Percentiles rank a stretch among this genome's conserved stretches.
These are phyloP conservation scores for Lentinula raphanica DNA, from an alignment of 768 basidiomycete genomes.

Conservation along the genomic window DNA sequence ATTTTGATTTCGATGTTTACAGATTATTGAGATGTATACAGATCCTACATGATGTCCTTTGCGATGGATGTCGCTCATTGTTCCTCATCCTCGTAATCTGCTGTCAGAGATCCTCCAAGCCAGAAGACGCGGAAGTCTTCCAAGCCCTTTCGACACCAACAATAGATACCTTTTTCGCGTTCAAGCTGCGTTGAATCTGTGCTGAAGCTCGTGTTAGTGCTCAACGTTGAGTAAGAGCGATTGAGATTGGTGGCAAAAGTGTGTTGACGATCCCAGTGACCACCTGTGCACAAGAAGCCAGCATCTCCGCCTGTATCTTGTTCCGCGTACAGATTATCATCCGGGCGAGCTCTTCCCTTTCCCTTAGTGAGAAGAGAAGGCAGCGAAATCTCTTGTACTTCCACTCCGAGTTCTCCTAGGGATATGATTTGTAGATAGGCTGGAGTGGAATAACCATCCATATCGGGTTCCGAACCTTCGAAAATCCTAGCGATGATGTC, in stretches of 20 bases:
- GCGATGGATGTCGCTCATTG: conserved; percentile 2
- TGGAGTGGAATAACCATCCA: conserved; percentile 17
- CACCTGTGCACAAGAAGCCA: conserved; percentile 50
- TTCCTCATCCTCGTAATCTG: conserved; percentile 25
- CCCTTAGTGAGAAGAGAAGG: conserved; percentile 51
- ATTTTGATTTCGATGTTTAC: too few species aligned
- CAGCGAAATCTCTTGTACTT: conserved; percentile 65
- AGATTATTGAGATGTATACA: not conserved
- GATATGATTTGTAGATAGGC: conserved; percentile 65
- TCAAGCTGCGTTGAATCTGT: conserved; percentile 48
- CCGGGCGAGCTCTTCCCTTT: conserved; percentile 34
- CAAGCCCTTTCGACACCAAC: conserved; percentile 67
- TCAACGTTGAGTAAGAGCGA: conserved; percentile 41
- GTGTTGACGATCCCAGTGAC: conserved; percentile 43
- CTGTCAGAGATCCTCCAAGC: conserved; percentile 56
- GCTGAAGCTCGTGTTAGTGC: conserved; percentile 35
- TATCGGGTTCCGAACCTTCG: conserved; percentile 22
- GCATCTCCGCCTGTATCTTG: conserved; percentile 62
- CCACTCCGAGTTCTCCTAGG: conserved; percentile 66
- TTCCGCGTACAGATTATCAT: conserved; percentile 48
- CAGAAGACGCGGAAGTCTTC: conserved; percentile 82
- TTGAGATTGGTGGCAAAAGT: conserved; percentile 26
- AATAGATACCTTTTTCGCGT: conserved; percentile 66
- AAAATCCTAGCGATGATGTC: conserved; percentile 50
- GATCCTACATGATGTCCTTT: not conserved